Evolutionary conservation across 1,284 basidiomycete species (phyloP).

Genomic region (Microbotryum silenes-acaulis): DNA sequence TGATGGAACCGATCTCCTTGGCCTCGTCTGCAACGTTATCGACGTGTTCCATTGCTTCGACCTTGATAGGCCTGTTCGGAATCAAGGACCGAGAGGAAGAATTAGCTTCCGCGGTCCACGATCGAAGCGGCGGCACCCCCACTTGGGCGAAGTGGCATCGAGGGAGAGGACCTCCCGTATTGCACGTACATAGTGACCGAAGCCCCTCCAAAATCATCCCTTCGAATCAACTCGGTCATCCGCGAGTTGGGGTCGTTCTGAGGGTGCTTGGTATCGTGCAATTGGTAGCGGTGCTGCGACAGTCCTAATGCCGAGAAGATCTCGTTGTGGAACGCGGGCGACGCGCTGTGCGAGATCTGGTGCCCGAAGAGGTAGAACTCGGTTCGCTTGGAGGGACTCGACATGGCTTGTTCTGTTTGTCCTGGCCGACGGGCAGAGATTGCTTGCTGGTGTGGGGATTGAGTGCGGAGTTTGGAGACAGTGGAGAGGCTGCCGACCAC

Average conservation of each 20-base stretch:
- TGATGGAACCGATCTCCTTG: slow-evolving; percentile 76
- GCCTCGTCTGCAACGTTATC: slow-evolving; percentile 69
- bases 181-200: slow-evolving; percentile 67
- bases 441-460: too few species aligned
- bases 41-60: slow-evolving; percentile 69
- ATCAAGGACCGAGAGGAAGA: neutral
- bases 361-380: slow-evolving; percentile 76
- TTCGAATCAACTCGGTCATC: slow-evolving; percentile 50
- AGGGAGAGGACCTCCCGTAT: neutral
- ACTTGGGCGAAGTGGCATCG: neutral
- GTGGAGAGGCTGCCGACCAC: too few species aligned
- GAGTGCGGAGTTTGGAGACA: too few species aligned
- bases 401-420: too few species aligned
- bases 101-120: neutral
- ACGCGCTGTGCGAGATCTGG: slow-evolving; percentile 50
- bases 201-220: slow-evolving; percentile 77
- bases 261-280: slow-evolving; percentile 65
- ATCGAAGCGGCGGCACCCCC: neutral
- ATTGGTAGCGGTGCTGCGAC: slow-evolving; percentile 63
- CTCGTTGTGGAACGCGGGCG: slow-evolving; percentile 86
- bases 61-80: slow-evolving; percentile 58
- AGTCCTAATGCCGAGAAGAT: slow-evolving; percentile 71
- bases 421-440: too few species aligned
- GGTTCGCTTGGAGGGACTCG: neutral
- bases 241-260: slow-evolving; percentile 51